Conservation (phyloP, 129 eudicot genomes). For the Chrysanthemum makinoi region DNA sequence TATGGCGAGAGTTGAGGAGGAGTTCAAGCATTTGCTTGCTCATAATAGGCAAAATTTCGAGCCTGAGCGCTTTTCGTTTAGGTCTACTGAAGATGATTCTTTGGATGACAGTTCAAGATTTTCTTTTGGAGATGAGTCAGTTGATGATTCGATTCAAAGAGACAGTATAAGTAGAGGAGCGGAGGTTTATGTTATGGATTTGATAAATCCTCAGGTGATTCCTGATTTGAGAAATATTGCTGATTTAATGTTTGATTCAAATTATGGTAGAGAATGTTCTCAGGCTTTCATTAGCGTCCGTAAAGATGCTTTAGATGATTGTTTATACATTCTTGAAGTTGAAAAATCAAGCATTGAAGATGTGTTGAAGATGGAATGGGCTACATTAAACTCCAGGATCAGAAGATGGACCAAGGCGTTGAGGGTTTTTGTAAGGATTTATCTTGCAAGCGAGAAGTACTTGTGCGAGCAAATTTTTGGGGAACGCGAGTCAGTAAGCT, state of each 20-base stretch:
- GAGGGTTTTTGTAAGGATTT: slow-evolving; percentile 66
- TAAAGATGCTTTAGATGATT: slow-evolving; percentile 76
- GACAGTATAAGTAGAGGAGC: slow-evolving; percentile 64
- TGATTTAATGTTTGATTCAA: slow-evolving; percentile 64
- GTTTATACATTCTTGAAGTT: slow-evolving; percentile 68
- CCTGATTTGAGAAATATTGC: slow-evolving; percentile 66
- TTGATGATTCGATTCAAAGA: slow-evolving; percentile 61
- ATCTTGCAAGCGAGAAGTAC: slow-evolving; percentile 72
- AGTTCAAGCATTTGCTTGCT: slow-evolving; percentile 69
- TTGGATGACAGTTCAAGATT: slow-evolving; percentile 49
- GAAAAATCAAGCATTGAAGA: slow-evolving; percentile 83
- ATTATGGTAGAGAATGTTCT: slow-evolving; percentile 65
- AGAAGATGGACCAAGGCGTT: slow-evolving; percentile 70
- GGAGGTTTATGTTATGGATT: slow-evolving; percentile 60
- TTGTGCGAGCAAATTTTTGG: slow-evolving; percentile 72
- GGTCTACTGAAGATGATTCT: slow-evolving; percentile 76
- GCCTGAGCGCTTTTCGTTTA: slow-evolving; percentile 72
- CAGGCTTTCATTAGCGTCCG: slow-evolving; percentile 59
- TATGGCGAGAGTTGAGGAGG: slow-evolving; percentile 70
- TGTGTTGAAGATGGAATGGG: slow-evolving; percentile 88
- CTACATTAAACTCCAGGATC: slow-evolving; percentile 58
- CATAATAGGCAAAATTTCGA: slow-evolving; percentile 78
- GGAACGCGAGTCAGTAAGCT: slow-evolving; percentile 38
- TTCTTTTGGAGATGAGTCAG: slow-evolving; percentile 70
- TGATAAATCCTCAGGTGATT: slow-evolving; percentile 62